Evolutionary conservation across 495 filamentous ascomycete species (phyloP).

Genomic region (Aspergillus wentii): DNA sequence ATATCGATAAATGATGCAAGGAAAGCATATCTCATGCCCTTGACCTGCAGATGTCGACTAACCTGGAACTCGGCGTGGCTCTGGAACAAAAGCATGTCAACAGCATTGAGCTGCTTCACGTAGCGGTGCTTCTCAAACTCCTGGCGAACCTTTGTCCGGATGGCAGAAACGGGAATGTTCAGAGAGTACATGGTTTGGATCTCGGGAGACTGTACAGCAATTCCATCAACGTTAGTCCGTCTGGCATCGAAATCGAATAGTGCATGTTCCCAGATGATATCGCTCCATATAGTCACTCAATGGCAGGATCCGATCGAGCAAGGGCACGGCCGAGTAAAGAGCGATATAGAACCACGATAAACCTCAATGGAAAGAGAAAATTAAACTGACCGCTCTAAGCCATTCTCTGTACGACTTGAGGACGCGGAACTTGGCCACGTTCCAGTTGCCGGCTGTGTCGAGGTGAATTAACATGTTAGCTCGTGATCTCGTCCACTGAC

Average conservation of each 20-base stretch:
- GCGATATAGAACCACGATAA: no score
- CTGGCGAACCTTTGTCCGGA: conserved; percentile 92
- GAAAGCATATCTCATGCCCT: neutral
- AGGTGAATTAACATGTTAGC: conserved; percentile 18
- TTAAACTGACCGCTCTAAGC: conserved; percentile 77
- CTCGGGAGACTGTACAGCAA: conserved; percentile 70
- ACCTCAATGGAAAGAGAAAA: no score
- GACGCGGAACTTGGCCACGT: conserved; percentile 77
- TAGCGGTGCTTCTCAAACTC: conserved; percentile 96
- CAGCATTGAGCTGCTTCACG: conserved; percentile 78
- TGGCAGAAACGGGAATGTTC: conserved; percentile 76
- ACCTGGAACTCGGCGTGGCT: conserved; percentile 89
- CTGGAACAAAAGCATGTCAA: conserved; percentile 85
- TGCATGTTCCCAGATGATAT: conserved; percentile 6
- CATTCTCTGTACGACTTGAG: conserved; percentile 86
- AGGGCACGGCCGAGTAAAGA: no score
- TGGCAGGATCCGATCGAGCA: no score
- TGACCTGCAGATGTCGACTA: conserved; percentile 7
- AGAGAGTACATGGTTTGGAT: conserved; percentile 95
- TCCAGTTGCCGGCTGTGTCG: conserved; percentile 72
- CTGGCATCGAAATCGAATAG: neutral
- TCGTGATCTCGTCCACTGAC: conserved; percentile 20
- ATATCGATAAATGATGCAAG: no score
- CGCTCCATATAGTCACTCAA: conserved; percentile 2
- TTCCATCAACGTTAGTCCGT: neutral